A percentile compares a stretch with the other conserved stretches of the same genome.
Evolutionary conservation across 768 basidiomycete species (phyloP).

Genomic region (Lactarius indigo): DNA sequence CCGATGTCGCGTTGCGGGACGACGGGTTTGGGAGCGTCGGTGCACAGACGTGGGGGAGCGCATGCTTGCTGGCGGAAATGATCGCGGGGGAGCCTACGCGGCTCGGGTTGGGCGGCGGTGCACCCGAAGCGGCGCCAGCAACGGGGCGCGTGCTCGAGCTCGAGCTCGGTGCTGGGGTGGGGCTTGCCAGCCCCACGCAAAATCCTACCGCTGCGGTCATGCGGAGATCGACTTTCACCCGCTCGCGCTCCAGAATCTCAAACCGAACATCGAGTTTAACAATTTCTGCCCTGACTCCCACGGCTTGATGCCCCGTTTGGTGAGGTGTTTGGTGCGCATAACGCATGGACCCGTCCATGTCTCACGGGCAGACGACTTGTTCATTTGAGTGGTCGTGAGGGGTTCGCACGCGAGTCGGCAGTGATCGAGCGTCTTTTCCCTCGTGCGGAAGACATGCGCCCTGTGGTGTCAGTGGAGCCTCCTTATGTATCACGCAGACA

Average conservation of each 20-base stretch:
- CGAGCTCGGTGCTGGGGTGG: slow-evolving; percentile 58
- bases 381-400: slow-evolving; percentile 41
- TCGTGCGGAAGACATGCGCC: slow-evolving; percentile 17
- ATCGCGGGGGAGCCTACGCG: slow-evolving; percentile 52
- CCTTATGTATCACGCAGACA: slow-evolving; percentile 50
- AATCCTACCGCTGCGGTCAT: slow-evolving; percentile 24
- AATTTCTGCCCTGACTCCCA: slow-evolving; percentile 40
- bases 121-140: background rate
- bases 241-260: slow-evolving; percentile 45
- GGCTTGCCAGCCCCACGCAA: slow-evolving; percentile 47
- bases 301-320: slow-evolving; percentile 41
- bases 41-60: slow-evolving; percentile 86
- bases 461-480: slow-evolving; percentile 1
- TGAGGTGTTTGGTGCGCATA: slow-evolving; percentile 49
- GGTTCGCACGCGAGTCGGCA: slow-evolving; percentile 55
- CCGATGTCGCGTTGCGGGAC: slow-evolving; percentile 66
- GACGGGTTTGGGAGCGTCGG: slow-evolving; percentile 71
- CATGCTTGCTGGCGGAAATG: slow-evolving; percentile 74
- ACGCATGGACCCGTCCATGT: slow-evolving; percentile 43
- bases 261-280: slow-evolving; percentile 36
- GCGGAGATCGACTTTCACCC: slow-evolving; percentile 46
- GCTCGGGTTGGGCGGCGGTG: slow-evolving; percentile 44
- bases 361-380: slow-evolving; percentile 41
- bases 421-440: slow-evolving; percentile 57
- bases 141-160: slow-evolving; percentile 47